A percentile compares a stretch with the other conserved stretches of the same genome.
Evolutionary conservation across 2,329 filamentous ascomycete species (phyloP).

Genomic region (Cordyceps cateniannulata): DNA sequence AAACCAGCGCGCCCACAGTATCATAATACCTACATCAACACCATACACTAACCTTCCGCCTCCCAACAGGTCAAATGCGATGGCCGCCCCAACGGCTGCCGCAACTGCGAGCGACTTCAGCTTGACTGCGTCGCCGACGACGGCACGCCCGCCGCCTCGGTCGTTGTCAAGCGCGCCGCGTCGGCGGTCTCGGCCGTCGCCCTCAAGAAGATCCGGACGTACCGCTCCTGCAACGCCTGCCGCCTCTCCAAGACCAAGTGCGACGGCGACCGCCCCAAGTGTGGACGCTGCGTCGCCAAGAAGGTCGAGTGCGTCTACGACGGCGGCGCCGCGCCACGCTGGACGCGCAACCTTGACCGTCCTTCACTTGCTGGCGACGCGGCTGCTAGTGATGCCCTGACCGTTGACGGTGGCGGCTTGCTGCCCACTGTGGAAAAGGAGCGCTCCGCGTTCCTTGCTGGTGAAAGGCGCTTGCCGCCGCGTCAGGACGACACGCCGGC

Average conservation of each 20-base stretch:
- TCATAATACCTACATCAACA: not conserved
- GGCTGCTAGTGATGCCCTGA: constrained; percentile 5
- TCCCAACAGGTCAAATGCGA: constrained; percentile 33
- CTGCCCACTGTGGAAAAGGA: constrained; percentile 8
- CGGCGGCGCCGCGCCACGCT: constrained; percentile 31
- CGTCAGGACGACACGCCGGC: constrained; percentile 9
- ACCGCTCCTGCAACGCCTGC: constrained; percentile 33
- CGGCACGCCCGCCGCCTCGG: constrained; percentile 19
- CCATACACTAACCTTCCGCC: not conserved
- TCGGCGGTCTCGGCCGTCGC: constrained; percentile 21
- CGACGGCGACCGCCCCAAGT: constrained; percentile 33
- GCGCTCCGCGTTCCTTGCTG: not conserved
- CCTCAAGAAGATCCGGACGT: constrained; percentile 33
- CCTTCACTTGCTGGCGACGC: constrained; percentile 7
- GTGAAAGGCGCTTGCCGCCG: constrained; percentile 9
- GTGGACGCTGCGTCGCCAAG: constrained; percentile 29
- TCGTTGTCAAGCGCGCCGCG: constrained; percentile 1
- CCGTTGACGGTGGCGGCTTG: not conserved
- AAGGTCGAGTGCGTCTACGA: constrained; percentile 32
- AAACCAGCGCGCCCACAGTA: not conserved
- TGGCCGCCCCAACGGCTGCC: constrained; percentile 34
- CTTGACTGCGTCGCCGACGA: constrained; percentile 34
- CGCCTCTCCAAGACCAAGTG: constrained; percentile 37
- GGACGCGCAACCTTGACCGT: constrained; percentile 28
- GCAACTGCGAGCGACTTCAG: constrained; percentile 36